phyloP scores from a whole-genome alignment of 23 red algal species.

The Gracilaria domingensis region DNA sequence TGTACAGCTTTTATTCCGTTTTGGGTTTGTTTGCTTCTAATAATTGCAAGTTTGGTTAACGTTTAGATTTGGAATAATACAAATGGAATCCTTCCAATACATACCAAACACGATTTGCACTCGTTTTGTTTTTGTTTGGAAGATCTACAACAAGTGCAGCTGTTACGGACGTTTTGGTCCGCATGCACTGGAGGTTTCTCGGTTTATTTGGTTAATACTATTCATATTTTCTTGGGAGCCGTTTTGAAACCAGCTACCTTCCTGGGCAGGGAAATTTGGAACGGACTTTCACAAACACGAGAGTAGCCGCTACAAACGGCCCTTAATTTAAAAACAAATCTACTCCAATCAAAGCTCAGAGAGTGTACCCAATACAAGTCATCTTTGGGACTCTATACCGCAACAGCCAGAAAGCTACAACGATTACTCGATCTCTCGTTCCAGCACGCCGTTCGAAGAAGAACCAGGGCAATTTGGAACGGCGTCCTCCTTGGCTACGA shows the following conservation, averaged over 20 bases:
- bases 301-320: not conserved
- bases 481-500: not conserved
- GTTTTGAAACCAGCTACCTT: not conserved
- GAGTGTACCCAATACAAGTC: not conserved
- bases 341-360: not conserved
- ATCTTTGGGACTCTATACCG: not conserved
- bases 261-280: not conserved
- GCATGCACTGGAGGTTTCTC: no score
- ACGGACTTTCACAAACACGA: not conserved
- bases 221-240: no score
- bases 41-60: no score
- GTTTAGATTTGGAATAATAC: no score
- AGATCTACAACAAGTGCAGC: no score
- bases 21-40: not conserved
- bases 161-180: no score
- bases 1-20: no score
- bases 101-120: no score
- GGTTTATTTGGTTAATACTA: no score
- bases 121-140: no score
- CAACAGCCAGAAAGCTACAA: not conserved
- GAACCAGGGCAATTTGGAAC: not conserved
- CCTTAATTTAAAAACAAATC: not conserved
- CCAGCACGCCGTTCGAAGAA: no score
- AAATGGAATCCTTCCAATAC: no score
- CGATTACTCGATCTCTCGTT: not conserved